Percentiles rank a stretch among this genome's conserved stretches.
These are phyloP conservation scores for Sclerotinia glacialis DNA, from an alignment of 2,329 filamentous ascomycete genomes.

Conservation along the genomic window DNA sequence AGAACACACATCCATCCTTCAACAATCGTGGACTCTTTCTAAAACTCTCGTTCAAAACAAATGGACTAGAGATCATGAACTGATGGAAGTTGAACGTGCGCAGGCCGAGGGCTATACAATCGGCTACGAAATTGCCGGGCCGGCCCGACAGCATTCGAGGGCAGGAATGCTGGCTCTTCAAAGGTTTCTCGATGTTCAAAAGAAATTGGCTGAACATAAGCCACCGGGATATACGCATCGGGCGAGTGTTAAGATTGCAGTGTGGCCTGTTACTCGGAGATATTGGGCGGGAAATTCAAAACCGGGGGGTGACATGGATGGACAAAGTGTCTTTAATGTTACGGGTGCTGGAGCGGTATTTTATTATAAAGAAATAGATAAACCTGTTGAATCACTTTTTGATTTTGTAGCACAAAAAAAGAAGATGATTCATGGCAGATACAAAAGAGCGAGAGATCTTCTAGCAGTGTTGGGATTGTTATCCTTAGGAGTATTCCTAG, in stretches of 20 bases:
- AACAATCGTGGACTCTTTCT: slow-evolving; percentile 19
- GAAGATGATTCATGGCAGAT: slow-evolving; percentile 6
- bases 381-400: neutral
- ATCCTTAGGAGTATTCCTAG: neutral
- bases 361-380: slow-evolving; percentile 27
- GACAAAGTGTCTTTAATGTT: slow-evolving; percentile 25
- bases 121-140: neutral
- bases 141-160: neutral
- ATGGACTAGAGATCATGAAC: neutral
- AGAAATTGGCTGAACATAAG: neutral
- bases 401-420: neutral
- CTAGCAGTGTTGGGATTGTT: neutral
- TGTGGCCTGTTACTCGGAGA: slow-evolving; percentile 30
- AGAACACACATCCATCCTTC: slow-evolving; percentile 27
- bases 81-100: neutral
- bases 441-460: neutral
- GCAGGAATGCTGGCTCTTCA: neutral
- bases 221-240: slow-evolving; percentile 18
- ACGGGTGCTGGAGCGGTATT: slow-evolving; percentile 25
- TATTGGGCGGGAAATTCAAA: slow-evolving; percentile 29
- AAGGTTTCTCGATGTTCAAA: neutral
- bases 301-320: slow-evolving; percentile 23
- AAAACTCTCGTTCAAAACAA: slow-evolving; percentile 22
- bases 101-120: neutral
- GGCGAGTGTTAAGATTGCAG: slow-evolving; percentile 27